Evolutionary conservation across 1,284 basidiomycete genomes (phyloP), one percentile per base, ranked within the genome.

Genomic region (Trichosporon coremiiforme): DNA sequence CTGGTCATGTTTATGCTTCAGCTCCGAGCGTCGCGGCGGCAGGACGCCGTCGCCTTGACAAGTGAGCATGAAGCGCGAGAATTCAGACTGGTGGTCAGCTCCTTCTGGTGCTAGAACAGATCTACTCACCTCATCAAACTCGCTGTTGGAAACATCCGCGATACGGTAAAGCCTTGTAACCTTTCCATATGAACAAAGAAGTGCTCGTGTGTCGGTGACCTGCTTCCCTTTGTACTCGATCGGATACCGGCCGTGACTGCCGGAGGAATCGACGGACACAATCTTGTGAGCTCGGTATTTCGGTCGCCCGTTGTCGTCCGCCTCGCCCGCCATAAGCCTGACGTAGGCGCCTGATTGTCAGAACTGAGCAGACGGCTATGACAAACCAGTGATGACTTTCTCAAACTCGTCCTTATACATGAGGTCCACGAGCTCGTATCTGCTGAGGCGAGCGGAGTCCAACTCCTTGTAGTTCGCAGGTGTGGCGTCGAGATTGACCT

Each of bases 261-360:
- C 57, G n/a, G 57, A 36, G 25, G 31, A 38, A 71, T 66, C 60
- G 35, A 22, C 36, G 36, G 89, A 86, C 90, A 76, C 73, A 93
- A 97, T 86, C 80, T 92, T 89, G 79, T 93, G 94, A 67, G 94
- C 86, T 63, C 94, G 88, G 82, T 97, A 97, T 41, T 91, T 87
- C n/a, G 87, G 86, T 70, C 86, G 79, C 6, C 86, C 86, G 6
- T 85, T 82, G 66, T 88, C 86, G 53, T 88, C 86, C 2, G 84
- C 75, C 22, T 80, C 78, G 0, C 65, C 68, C 75, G 91, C 89
- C 55, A 92, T 85, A 77, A 91, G 90, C 25, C 93, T 87, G 5
- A 95, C 92, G 87, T 89, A 95, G 29, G 88, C 88, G 64, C 90
- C 93, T 94, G 75, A 38, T 5, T 6, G 45, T 45, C 20, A 68